Evolutionary conservation across 73 alveolate genomes (phyloP).

Genomic region (Effrenium voratum): DNA sequence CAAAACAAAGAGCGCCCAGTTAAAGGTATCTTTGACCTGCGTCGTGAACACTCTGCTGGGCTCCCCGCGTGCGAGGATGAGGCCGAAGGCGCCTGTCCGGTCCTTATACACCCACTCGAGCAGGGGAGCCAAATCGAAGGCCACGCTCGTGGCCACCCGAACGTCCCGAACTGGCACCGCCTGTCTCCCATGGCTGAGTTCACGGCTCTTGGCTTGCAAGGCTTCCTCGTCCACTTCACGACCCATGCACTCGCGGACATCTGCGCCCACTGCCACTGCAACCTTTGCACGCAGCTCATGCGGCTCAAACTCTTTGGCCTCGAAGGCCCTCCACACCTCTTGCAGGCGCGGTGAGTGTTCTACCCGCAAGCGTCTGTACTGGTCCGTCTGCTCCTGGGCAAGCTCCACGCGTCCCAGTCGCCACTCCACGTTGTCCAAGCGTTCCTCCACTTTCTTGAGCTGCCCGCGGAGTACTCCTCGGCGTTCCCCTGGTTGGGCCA

Average conservation of each 20-base stretch:
- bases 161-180: neutral
- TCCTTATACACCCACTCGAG: neutral
- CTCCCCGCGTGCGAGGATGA: neutral
- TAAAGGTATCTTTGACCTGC: neutral
- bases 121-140: neutral
- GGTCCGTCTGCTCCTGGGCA: too few relatives aligned
- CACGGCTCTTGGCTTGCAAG: neutral
- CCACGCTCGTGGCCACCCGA: neutral
- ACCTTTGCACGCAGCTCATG: neutral
- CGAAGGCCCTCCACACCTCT: neutral
- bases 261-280: neutral
- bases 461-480: neutral
- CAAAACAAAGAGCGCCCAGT: neutral
- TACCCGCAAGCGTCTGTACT: neutral
- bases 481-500: neutral
- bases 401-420: too few relatives aligned
- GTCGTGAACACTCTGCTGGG: neutral
- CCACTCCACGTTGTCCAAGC: too few relatives aligned
- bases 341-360: neutral
- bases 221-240: neutral
- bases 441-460: neutral
- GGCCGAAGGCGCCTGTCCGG: neutral
- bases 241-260: neutral
- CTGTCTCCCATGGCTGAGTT: neutral
- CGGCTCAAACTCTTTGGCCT: neutral